Conservation (phyloP, 495 filamentous ascomycete species). For the Trichocladium uniseriatum region DNA sequence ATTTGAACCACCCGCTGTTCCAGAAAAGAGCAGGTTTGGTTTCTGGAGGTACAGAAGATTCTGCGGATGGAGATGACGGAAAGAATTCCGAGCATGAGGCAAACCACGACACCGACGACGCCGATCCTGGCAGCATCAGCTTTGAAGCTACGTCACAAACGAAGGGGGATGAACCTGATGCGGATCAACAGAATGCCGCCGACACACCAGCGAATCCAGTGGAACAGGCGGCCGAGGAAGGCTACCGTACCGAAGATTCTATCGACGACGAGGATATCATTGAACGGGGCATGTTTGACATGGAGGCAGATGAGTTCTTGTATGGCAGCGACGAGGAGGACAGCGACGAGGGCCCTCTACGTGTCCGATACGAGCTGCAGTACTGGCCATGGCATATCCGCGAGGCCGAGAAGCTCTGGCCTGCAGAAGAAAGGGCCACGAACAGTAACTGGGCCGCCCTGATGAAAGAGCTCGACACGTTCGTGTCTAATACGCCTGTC, state of each 20-base stretch:
- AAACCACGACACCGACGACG: no score
- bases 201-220: neutral
- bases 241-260: constrained; percentile 7
- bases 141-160: no score
- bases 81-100: no score
- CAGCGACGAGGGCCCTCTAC: neutral
- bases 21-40: constrained; percentile 11
- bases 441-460: constrained; percentile 11
- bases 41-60: neutral
- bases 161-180: neutral
- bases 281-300: neutral
- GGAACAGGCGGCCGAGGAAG: neutral
- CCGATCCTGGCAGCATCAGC: neutral
- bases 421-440: constrained; percentile 11
- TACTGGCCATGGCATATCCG: constrained; percentile 18
- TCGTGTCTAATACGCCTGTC: constrained; percentile 4
- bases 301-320: neutral
- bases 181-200: neutral
- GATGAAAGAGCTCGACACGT: constrained; percentile 18
- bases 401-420: constrained; percentile 12
- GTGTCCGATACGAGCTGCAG: constrained; percentile 16
- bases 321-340: neutral
- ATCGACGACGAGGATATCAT: constrained; percentile 10
- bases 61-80: neutral
- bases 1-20: constrained; percentile 21